A percentile compares a stretch with the other conserved stretches of the same genome.
These are phyloP conservation scores for Diaporthe helianthi DNA, from an alignment of 2,329 filamentous ascomycete species.

Conservation along the genomic window DNA sequence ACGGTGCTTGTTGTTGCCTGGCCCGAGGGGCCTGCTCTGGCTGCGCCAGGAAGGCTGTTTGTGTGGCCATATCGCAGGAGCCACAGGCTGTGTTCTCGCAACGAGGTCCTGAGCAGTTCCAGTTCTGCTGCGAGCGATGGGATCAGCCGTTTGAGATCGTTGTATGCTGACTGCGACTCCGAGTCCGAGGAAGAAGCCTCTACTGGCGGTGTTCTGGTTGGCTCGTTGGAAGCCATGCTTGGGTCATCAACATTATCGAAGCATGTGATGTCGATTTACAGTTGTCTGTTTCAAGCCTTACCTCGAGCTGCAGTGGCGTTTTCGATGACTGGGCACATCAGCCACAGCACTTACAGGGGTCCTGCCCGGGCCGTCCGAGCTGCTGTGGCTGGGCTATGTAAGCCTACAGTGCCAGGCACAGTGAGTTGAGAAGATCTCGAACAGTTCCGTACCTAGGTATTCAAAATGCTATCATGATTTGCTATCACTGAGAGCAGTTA, in stretches of 20 bases:
- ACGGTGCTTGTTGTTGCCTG: slow-evolving; percentile 10
- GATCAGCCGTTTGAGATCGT: slow-evolving; percentile 41
- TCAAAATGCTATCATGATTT: too few species aligned
- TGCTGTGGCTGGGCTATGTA: slow-evolving; percentile 16
- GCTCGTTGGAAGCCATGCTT: slow-evolving; percentile 3
- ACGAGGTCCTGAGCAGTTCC: slow-evolving; percentile 41
- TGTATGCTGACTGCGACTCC: slow-evolving; percentile 38
- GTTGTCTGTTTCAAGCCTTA: neutral
- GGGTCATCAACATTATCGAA: neutral
- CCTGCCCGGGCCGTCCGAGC: neutral
- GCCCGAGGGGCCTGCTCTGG: slow-evolving; percentile 12
- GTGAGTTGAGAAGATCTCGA: neutral
- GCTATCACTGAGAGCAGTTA: too few species aligned
- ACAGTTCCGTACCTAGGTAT: too few species aligned
- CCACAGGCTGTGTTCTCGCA: slow-evolving; percentile 44
- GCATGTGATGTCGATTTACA: neutral
- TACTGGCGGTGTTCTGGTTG: neutral
- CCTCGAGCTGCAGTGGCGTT: neutral
- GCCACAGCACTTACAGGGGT: slow-evolving; percentile 4
- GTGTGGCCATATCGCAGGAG: slow-evolving; percentile 40
- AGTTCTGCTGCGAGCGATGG: slow-evolving; percentile 41
- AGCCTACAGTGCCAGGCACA: neutral
- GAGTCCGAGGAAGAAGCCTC: slow-evolving; percentile 30
- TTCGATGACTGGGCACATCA: slow-evolving; percentile 4
- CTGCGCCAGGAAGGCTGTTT: slow-evolving; percentile 23